These are phyloP conservation scores for Diophrys sp. DNA, from an alignment of 73 alveolate genomes.

Conservation along the genomic window DNA sequence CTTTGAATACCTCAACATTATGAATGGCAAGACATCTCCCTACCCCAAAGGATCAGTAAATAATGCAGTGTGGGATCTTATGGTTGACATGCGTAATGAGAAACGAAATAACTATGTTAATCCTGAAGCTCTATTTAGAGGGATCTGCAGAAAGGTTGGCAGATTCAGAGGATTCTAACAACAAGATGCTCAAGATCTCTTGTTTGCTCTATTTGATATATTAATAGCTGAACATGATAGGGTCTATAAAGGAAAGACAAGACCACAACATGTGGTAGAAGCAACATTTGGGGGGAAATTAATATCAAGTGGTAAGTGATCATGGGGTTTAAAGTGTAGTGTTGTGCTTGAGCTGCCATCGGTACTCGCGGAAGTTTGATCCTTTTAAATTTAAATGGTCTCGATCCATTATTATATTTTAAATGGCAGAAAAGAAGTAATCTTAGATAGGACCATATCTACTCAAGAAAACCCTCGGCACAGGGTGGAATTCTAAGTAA, in stretches of 20 bases:
- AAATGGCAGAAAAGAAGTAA: too few relatives aligned
- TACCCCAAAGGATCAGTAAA: slow-evolving; percentile 31
- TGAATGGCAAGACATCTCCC: slow-evolving; percentile 17
- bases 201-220: slow-evolving; percentile 40
- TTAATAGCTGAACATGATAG: slow-evolving; percentile 32
- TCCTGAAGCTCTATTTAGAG: slow-evolving; percentile 33
- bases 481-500: background rate
- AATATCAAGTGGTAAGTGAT: slow-evolving; percentile 19
- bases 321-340: slow-evolving; percentile 13
- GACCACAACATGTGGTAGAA: slow-evolving; percentile 10
- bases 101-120: too few relatives aligned
- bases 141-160: slow-evolving; percentile 25
- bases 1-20: slow-evolving; percentile 6
- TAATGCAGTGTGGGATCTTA: slow-evolving; percentile 20
- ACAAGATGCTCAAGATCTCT: slow-evolving; percentile 62
- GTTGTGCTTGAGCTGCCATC: slow-evolving; percentile 47
- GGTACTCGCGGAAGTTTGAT: slow-evolving; percentile 51
- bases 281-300: slow-evolving; percentile 51
- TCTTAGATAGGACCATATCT: background rate
- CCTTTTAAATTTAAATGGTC: too few relatives aligned
- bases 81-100: slow-evolving; percentile 41
- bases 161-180: slow-evolving; percentile 56
- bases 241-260: slow-evolving; percentile 13
- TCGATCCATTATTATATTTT: too few relatives aligned
- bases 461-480: background rate